These are phyloP conservation scores for Monosporascus sp. DNA, from an alignment of 2,329 filamentous ascomycete species.

Conservation along the genomic window DNA sequence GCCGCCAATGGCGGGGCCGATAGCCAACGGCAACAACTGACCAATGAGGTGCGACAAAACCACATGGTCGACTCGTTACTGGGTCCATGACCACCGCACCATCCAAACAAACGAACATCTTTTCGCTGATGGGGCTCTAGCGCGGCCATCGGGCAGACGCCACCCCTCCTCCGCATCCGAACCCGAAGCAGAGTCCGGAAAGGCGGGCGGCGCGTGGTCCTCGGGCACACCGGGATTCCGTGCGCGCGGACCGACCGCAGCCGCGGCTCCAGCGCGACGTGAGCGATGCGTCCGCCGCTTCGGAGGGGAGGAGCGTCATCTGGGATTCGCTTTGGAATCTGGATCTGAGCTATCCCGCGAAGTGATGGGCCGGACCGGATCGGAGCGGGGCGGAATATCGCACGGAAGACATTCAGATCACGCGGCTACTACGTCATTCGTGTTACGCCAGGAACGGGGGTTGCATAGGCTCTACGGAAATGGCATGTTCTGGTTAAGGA, in stretches of 20 bases:
- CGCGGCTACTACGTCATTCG: no score
- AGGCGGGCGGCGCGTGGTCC: conserved; percentile 10
- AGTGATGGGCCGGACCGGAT: conserved; percentile 29
- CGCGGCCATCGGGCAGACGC: conserved; percentile 12
- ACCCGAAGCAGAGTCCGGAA: conserved; percentile 14
- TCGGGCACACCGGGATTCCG: conserved; percentile 14
- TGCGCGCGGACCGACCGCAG: background rate
- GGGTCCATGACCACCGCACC: conserved; percentile 34
- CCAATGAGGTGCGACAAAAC: conserved; percentile 45
- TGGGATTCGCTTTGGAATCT: conserved; percentile 60
- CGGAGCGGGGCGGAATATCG: background rate
- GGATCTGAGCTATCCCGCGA: conserved; percentile 46
- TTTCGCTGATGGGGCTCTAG: conserved; percentile 25
- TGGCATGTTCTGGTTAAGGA: no score
- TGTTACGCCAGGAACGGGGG: no score
- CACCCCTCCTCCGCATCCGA: conserved; percentile 8
- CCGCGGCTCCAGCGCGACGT: conserved; percentile 33
- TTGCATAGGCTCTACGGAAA: no score
- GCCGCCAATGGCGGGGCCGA: conserved; percentile 14
- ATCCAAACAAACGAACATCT: conserved; percentile 3
- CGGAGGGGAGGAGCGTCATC: conserved; percentile 47
- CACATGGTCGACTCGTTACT: conserved; percentile 42
- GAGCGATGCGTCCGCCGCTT: conserved; percentile 28
- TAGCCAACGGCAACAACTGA: conserved; percentile 14
- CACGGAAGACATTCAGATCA: no score